phyloP scores from a whole-genome alignment of 2,329 filamentous ascomycete species.

The Pseudogymnoascus pannorum region DNA sequence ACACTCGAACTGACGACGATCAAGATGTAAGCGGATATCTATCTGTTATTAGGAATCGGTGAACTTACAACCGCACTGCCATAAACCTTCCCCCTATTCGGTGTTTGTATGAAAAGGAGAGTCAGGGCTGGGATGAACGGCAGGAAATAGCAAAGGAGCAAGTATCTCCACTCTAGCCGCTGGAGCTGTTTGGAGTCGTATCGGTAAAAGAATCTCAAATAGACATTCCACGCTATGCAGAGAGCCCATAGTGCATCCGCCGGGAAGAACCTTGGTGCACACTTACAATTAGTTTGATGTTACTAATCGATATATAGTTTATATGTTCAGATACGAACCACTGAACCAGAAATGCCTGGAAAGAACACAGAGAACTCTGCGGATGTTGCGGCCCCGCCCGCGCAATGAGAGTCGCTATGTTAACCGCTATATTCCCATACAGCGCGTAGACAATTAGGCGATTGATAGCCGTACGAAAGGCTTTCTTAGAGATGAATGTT shows the following conservation, averaged over 20 bases:
- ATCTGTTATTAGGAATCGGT: background rate
- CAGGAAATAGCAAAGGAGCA: conserved; percentile 43
- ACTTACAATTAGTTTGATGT: conserved; percentile 1
- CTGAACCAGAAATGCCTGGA: conserved; percentile 71
- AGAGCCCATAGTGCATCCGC: conserved; percentile 46
- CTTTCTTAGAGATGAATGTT: conserved; percentile 40
- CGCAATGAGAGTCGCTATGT: conserved; percentile 47
- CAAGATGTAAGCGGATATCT: background rate
- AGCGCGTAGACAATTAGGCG: conserved; percentile 50
- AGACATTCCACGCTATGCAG: conserved; percentile 52
- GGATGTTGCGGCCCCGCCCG: conserved; percentile 23
- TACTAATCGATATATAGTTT: background rate
- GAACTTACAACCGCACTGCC: conserved; percentile 38
- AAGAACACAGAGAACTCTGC: conserved; percentile 41
- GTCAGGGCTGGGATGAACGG: conserved; percentile 43
- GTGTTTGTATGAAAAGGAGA: conserved; percentile 41
- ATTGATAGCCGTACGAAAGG: conserved; percentile 50
- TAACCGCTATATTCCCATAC: conserved; percentile 47
- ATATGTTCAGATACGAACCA: background rate
- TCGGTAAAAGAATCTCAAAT: conserved; percentile 47
- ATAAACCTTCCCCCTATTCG: conserved; percentile 15
- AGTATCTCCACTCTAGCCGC: conserved; percentile 46
- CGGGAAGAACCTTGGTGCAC: conserved; percentile 41
- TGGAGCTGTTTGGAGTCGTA: conserved; percentile 42
- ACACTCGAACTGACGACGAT: conserved; percentile 31